Base-by-base conservation (phyloP, 352 stramenopile species). In the Pythium apleroticum region DNA sequence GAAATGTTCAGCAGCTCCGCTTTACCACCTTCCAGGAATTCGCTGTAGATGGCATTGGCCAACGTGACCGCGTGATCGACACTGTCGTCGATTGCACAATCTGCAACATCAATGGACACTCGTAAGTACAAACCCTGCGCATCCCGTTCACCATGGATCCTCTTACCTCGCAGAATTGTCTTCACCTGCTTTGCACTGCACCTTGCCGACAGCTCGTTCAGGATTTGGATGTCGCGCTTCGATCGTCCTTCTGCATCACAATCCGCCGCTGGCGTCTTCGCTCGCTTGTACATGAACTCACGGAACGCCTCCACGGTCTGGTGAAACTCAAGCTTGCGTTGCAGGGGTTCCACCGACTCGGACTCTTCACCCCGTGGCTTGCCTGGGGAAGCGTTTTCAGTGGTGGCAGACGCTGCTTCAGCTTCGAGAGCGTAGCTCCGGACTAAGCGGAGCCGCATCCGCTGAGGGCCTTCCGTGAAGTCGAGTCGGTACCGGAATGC, bases 401-500 rank as follows among this genome's bases (percentile, higher is more conserved):
- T 11, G 12, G 6, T 17, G 8, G 39, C 8, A 12, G 20, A 27
- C 10, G 35, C 19, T 4, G 19, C 33, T 46, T 28, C 41, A 8
- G 54, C 15, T 28, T 52, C 31, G 31, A 65, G n/a, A n/a, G 39
- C 41, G 27, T 63, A 69, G 37, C 57, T 65, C 10, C 63, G 52
- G 27, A 69, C 39, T n/a, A 78, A 49, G 15, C 72, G 63, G 3
- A 72, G 50, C 10, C 72, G 68, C 60, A 71, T 71, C 4, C 72
- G 72, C 24, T 68, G 54, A 24, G 72, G 72, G 25, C 72, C 72
- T 66, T 78, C 72, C 0, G 72, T 72, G 30, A 65, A 69, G 22
- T 78, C 72, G 10, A 78, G 57, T 1, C 54, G 54, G 52, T 74
- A 70, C 22, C 25, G 41, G 12, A 45, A 39, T 24, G 45, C 28